These are phyloP conservation scores for Peronosclerospora sorghi DNA, from an alignment of 352 stramenopile genomes.

Conservation along the genomic window DNA sequence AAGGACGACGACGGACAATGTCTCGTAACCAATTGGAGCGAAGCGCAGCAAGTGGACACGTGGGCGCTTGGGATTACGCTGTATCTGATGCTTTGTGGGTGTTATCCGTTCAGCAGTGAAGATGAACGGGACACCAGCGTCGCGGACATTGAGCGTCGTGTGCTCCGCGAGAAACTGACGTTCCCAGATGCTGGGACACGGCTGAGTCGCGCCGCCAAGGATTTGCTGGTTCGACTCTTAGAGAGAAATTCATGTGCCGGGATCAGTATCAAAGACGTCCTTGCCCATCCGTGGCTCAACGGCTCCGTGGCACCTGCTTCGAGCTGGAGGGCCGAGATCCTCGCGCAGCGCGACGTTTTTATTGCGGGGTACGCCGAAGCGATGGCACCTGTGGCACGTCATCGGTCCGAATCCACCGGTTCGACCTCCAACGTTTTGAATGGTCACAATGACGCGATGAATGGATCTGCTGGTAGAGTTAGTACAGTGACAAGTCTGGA, in stretches of 20 bases:
- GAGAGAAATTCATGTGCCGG: constrained; percentile 33
- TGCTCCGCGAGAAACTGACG: constrained; percentile 19
- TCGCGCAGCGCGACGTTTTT: constrained; percentile 36
- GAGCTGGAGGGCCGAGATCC: constrained; percentile 31
- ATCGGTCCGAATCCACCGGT: constrained; percentile 10
- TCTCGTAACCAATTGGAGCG: constrained; percentile 32
- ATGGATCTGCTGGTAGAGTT: constrained; percentile 1
- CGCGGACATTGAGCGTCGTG: constrained; percentile 12
- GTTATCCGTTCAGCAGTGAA: constrained; percentile 36
- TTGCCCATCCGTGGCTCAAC: constrained; percentile 57
- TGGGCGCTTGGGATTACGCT: constrained; percentile 69
- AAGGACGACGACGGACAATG: constrained; percentile 9
- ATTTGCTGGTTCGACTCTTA: constrained; percentile 49
- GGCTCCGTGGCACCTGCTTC: constrained; percentile 30
- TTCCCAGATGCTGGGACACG: constrained; percentile 19
- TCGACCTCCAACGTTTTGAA: constrained; percentile 8
- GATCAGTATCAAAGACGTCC: constrained; percentile 53
- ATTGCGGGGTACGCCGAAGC: constrained; percentile 32
- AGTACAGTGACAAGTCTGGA: constrained; percentile 5
- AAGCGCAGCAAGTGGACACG: constrained; percentile 56
- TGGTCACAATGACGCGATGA: constrained; percentile 3
- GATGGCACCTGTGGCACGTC: constrained; percentile 20
- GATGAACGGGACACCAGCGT: constrained; percentile 13
- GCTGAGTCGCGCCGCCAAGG: constrained; percentile 53
- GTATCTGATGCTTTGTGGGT: constrained; percentile 51